These are phyloP conservation scores for Aspergillus alliaceus DNA, from an alignment of 2,329 filamentous ascomycete genomes.

Conservation along the genomic window DNA sequence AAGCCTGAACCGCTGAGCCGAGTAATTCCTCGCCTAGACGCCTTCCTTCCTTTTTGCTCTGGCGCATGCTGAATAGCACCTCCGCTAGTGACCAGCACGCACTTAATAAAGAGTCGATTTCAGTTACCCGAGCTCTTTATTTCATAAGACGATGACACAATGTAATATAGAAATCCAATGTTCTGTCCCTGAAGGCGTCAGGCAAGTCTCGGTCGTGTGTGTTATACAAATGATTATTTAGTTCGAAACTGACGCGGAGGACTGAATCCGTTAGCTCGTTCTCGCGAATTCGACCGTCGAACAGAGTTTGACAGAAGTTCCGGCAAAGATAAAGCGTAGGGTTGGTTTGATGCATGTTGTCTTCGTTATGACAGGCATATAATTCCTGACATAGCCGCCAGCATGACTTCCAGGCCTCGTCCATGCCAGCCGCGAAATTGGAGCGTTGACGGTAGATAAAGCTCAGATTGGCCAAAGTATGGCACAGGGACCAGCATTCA, in stretches of 20 bases:
- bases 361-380: slow-evolving; percentile 76
- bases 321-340: slow-evolving; percentile 83
- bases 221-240: slow-evolving; percentile 94
- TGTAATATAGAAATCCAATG: slow-evolving; percentile 91
- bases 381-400: slow-evolving; percentile 90
- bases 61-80: slow-evolving; percentile 87
- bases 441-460: slow-evolving; percentile 75
- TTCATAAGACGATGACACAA: slow-evolving; percentile 96
- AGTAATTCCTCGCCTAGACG: slow-evolving; percentile 78
- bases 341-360: slow-evolving; percentile 66
- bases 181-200: slow-evolving; percentile 83
- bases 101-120: slow-evolving; percentile 79
- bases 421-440: slow-evolving; percentile 71
- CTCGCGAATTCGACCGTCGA: slow-evolving; percentile 76
- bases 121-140: slow-evolving; percentile 73
- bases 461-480: slow-evolving; percentile 81
- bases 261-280: slow-evolving; percentile 84
- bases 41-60: slow-evolving; percentile 73
- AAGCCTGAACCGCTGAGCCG: slow-evolving; percentile 84
- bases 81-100: slow-evolving; percentile 90
- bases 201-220: slow-evolving; percentile 83
- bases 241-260: slow-evolving; percentile 85
- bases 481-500: slow-evolving; percentile 93
- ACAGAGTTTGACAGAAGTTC: slow-evolving; percentile 88
- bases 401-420: slow-evolving; percentile 89